Evolutionary conservation across 495 filamentous ascomycete genomes (phyloP).

Genomic region (Saxispiralis lemnorum): DNA sequence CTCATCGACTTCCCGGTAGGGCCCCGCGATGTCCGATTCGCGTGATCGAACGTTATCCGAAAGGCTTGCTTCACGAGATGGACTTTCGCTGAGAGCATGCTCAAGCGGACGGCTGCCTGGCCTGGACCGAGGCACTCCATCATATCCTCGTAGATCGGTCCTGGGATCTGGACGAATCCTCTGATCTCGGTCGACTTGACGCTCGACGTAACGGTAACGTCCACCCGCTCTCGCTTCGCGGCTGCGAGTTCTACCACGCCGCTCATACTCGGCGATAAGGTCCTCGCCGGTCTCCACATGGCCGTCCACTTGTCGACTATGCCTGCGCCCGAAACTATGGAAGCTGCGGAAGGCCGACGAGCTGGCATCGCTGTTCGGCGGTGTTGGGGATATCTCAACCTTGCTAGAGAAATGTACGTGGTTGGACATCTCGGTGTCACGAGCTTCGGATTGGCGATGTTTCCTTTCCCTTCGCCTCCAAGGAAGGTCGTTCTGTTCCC

Average conservation of each 20-base stretch:
- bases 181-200: neutral
- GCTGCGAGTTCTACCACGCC: constrained; percentile 12
- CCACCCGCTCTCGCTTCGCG: neutral
- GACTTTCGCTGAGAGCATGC: constrained; percentile 7
- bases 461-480: no score
- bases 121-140: no score
- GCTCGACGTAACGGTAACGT: neutral
- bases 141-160: neutral
- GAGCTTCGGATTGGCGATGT: neutral
- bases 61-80: constrained; percentile 4
- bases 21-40: no score
- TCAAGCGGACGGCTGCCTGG: neutral
- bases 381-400: constrained; percentile 14
- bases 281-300: constrained; percentile 5
- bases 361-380: constrained; percentile 11
- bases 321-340: constrained; percentile 1
- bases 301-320: constrained; percentile 2
- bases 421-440: neutral
- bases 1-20: no score
- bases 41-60: no score
- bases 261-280: constrained; percentile 10
- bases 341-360: constrained; percentile 11
- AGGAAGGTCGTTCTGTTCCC: no score
- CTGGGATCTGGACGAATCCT: neutral
- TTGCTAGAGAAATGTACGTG: constrained; percentile 13